A percentile compares a stretch with the other conserved stretches of the same genome.
phyloP scores from a whole-genome alignment of 2,329 filamentous ascomycete species.

The Beauveria varroae region DNA sequence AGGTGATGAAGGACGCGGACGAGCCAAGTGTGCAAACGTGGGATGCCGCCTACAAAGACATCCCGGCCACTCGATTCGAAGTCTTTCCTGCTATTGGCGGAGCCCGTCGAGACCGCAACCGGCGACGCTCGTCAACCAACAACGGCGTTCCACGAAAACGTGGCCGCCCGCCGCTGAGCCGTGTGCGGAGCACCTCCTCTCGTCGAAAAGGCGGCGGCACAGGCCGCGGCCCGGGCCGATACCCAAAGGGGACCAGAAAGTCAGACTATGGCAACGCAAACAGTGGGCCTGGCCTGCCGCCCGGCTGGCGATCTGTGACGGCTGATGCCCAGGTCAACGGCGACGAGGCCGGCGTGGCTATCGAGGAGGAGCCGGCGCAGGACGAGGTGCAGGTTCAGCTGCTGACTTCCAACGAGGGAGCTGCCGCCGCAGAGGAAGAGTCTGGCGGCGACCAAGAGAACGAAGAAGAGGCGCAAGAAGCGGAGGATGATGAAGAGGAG shows the following conservation, averaged over 20 bases:
- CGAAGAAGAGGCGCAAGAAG: conserved; percentile 1
- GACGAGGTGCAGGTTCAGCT: conserved; percentile 26
- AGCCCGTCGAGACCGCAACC: conserved; percentile 39
- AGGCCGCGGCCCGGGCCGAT: conserved; percentile 56
- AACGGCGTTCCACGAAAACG: conserved; percentile 4
- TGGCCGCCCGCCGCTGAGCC: conserved; percentile 31
- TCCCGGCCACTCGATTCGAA: conserved; percentile 67
- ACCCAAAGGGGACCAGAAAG: conserved; percentile 63
- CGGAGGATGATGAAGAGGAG: neutral
- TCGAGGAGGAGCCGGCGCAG: conserved; percentile 21
- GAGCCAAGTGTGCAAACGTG: conserved; percentile 30
- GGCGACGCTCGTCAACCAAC: conserved; percentile 24
- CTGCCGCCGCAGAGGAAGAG: conserved; percentile 15
- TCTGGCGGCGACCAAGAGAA: neutral
- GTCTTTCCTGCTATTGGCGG: conserved; percentile 62
- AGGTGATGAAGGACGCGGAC: conserved; percentile 21
- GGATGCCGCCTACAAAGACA: conserved; percentile 42
- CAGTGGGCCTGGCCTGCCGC: conserved; percentile 56
- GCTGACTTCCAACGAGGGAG: conserved; percentile 18
- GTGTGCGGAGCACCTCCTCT: conserved; percentile 23
- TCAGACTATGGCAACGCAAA: conserved; percentile 60
- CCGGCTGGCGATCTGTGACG: conserved; percentile 39
- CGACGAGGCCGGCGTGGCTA: conserved; percentile 11
- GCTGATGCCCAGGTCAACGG: conserved; percentile 13
- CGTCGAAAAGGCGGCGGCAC: conserved; percentile 54